Percentiles rank a stretch among this genome's conserved stretches.
Conservation (phyloP, 129 eudicot species). For the Dittrichia graveolens region DNA sequence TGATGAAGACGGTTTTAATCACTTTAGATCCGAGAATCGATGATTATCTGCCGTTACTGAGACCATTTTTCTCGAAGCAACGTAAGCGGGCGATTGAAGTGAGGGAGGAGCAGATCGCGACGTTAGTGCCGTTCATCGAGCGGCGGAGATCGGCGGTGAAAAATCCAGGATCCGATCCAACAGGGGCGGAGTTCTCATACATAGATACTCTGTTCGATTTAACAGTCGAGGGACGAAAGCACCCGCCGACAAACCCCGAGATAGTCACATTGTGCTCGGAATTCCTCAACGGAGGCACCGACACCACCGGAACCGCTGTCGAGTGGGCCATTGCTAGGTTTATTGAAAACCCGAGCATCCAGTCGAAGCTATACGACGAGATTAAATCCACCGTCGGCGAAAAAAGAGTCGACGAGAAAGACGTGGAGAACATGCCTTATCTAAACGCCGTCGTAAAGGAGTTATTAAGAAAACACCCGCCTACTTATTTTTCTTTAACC, state of each 20-base stretch:
- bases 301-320: conserved; percentile 82
- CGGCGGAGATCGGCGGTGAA: conserved; percentile 42
- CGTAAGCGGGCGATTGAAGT: conserved; percentile 48
- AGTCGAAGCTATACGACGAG: conserved; percentile 53
- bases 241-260: conserved; percentile 48
- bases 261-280: conserved; percentile 82
- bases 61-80: conserved; percentile 70
- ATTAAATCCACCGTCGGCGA: conserved; percentile 52
- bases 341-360: conserved; percentile 68
- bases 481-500: conserved; percentile 71
- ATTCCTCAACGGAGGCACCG: conserved; percentile 83
- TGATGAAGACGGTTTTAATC: conserved; percentile 73
- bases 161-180: conserved; percentile 50
- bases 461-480: conserved; percentile 79
- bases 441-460: conserved; percentile 74
- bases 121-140: conserved; percentile 60
- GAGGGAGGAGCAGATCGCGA: conserved; percentile 54
- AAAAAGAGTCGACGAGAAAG: conserved; percentile 55
- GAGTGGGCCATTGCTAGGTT: conserved; percentile 85
- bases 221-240: conserved; percentile 58
- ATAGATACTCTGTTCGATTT: conserved; percentile 69
- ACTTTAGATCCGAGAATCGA: conserved; percentile 70
- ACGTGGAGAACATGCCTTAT: conserved; percentile 62
- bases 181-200: conserved; percentile 62
- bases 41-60: conserved; percentile 60